Evolutionary conservation across 768 basidiomycete species (phyloP), one percentile per base, ranked within the genome.

Genomic region (Mycena sanguinolenta): DNA sequence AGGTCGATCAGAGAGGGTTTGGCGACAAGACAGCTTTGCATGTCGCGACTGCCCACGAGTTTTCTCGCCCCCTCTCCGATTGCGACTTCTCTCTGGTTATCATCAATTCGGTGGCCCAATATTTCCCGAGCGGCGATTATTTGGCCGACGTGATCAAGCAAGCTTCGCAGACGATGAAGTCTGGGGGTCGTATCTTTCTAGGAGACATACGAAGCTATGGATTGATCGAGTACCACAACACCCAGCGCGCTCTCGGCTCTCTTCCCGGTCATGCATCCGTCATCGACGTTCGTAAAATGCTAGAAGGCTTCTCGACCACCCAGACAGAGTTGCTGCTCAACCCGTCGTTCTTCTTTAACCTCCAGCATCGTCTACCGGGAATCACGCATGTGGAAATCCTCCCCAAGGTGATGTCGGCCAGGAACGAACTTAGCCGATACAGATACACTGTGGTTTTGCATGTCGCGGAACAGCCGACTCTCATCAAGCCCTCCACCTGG

Each of bases 61-160:
- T 55, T 55, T 55, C 53, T 55, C 53, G 53, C 53, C 30, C 17
- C 53, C 53, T 55, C 53, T 55, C 53, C 53, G 34, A 55, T 55
- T 28, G 53, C 30, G 53, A 55, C 21, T 32, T 55, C 53, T 55
- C 53, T 30, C 53, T 55, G 30, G 54, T 55, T 30, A 34, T 55
- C 32, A 55, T 55, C 54, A 55, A 55, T 30, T 55, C 53, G 17
- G 53, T 55, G 21, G 53, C 53, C 53, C 53, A 55, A 34, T 55
- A 55, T 55, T 55, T 55, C 53, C 53, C 53, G 53, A 55, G 53
- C 53, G 53, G 53, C 53, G 53, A 34, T 17, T 55, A 55, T n/a
- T 34, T 55, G n/a, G 34, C 53, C 30, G 53, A 55, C 30, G 53
- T 55, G 53, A 55, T 55, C 53, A 55, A 55, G 53, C 53, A 55